Conservation (phyloP, 495 filamentous ascomycete species). For the Penicillium daleae region DNA sequence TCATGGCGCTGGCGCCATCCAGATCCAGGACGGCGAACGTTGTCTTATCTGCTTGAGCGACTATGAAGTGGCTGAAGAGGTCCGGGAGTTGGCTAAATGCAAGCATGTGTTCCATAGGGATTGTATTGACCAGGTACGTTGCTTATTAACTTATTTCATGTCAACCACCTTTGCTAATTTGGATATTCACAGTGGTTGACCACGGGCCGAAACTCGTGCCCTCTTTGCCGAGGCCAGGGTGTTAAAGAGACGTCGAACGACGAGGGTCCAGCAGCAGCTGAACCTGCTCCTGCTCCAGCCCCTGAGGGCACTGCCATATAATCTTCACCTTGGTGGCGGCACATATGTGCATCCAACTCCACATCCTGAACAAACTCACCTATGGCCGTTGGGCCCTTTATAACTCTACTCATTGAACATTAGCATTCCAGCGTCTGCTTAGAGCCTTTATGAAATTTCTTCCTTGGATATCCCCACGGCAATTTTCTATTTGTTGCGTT, state of each 20-base stretch:
- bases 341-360: constrained; percentile 6
- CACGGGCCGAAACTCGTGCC: constrained; percentile 78
- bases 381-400: constrained; percentile 9
- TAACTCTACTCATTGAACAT: constrained; percentile 26
- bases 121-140: constrained; percentile 75
- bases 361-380: constrained; percentile 6
- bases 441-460: constrained; percentile 38
- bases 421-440: constrained; percentile 47
- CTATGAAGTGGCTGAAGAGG: constrained; percentile 67
- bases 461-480: constrained; percentile 42
- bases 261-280: constrained; percentile 15
- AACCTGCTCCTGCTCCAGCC: constrained; percentile 22
- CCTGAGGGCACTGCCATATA: constrained; percentile 31
- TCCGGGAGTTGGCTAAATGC: constrained; percentile 67
- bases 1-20: constrained; percentile 51
- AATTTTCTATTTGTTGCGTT: constrained; percentile 20
- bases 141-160: background rate
- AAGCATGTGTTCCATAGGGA: constrained; percentile 72
- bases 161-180: constrained; percentile 15
- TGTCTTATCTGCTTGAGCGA: constrained; percentile 75
- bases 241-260: constrained; percentile 49
- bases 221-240: constrained; percentile 72
- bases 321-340: background rate
- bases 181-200: constrained; percentile 66
- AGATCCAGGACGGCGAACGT: constrained; percentile 60